A percentile compares a stretch with the other conserved stretches of the same genome.
Conservation (phyloP, 1,284 basidiomycete species). For the Limonomyces culmigenus region DNA sequence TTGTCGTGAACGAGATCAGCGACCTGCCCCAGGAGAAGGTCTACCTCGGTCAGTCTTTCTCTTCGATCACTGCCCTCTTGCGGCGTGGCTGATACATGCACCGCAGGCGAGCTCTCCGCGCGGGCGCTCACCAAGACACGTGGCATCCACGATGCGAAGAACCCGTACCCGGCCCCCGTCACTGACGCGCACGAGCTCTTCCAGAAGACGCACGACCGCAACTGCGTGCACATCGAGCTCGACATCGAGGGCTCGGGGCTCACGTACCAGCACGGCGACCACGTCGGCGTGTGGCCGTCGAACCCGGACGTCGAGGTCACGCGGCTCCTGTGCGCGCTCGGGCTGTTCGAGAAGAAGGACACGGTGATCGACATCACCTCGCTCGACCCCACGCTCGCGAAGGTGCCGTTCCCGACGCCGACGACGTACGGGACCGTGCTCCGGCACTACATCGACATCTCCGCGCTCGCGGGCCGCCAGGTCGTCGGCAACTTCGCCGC, state of each 20-base stretch:
- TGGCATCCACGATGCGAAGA: conserved; percentile 93
- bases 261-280: conserved; percentile 97
- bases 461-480: conserved; percentile 84
- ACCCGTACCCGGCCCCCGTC: conserved; percentile 86
- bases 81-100: not conserved
- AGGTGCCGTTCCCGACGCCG: conserved; percentile 96
- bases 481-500: conserved; percentile 77
- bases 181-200: conserved; percentile 74
- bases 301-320: conserved; percentile 90
- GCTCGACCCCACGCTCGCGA: conserved; percentile 92
- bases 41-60: conserved; percentile 53
- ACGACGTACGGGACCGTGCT: conserved; percentile 92
- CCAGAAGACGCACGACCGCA: conserved; percentile 55
- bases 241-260: conserved; percentile 91
- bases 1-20: conserved; percentile 72
- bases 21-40: conserved; percentile 70
- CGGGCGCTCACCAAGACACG: conserved; percentile 81
- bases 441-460: conserved; percentile 95
- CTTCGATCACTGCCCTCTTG: conserved; percentile 3
- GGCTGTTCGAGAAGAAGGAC: conserved; percentile 65
- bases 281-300: conserved; percentile 93
- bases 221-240: conserved; percentile 93
- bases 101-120: conserved; percentile 69
- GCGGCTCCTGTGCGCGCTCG: conserved; percentile 75
- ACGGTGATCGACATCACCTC: conserved; percentile 85